phyloP scores from a whole-genome alignment of 1,284 basidiomycete species.

The Golubevia sp. region DNA sequence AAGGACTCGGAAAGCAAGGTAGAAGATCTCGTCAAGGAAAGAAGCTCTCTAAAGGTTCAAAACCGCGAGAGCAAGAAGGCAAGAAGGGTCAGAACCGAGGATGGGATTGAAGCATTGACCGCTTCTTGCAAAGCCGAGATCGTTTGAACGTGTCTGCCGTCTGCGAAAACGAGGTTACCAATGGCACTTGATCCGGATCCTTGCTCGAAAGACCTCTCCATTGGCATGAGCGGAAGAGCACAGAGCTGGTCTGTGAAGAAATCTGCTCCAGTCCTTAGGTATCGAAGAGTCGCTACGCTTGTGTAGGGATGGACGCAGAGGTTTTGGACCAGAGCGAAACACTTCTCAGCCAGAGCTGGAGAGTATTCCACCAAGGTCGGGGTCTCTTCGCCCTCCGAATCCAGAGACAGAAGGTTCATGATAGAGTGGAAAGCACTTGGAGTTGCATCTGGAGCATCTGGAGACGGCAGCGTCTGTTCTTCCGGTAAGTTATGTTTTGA shows the following conservation, averaged over 20 bases:
- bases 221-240: slow-evolving; percentile 67
- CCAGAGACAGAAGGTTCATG: slow-evolving; percentile 75
- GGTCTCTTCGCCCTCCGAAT: slow-evolving; percentile 69
- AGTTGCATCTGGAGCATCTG: slow-evolving; percentile 64
- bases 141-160: slow-evolving; percentile 74
- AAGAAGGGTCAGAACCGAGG: slow-evolving; percentile 84
- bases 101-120: slow-evolving; percentile 77
- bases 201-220: slow-evolving; percentile 18
- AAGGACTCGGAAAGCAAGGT: no score
- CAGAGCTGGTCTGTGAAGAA: slow-evolving; percentile 85
- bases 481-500: no score
- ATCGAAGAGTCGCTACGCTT: slow-evolving; percentile 80
- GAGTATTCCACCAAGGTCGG: slow-evolving; percentile 45
- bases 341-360: slow-evolving; percentile 82
- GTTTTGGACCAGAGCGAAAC: slow-evolving; percentile 81
- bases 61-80: no score
- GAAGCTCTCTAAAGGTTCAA: no score
- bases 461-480: slow-evolving; percentile 64
- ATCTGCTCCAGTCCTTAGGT: slow-evolving; percentile 83
- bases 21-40: no score
- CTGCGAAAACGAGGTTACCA: slow-evolving; percentile 74
- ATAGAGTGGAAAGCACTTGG: slow-evolving; percentile 72
- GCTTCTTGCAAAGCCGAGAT: slow-evolving; percentile 75
- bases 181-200: slow-evolving; percentile 63
- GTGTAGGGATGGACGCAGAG: slow-evolving; percentile 85